Conservation (phyloP, 495 filamentous ascomycete species). For the Talaromyces trachyspermus region DNA sequence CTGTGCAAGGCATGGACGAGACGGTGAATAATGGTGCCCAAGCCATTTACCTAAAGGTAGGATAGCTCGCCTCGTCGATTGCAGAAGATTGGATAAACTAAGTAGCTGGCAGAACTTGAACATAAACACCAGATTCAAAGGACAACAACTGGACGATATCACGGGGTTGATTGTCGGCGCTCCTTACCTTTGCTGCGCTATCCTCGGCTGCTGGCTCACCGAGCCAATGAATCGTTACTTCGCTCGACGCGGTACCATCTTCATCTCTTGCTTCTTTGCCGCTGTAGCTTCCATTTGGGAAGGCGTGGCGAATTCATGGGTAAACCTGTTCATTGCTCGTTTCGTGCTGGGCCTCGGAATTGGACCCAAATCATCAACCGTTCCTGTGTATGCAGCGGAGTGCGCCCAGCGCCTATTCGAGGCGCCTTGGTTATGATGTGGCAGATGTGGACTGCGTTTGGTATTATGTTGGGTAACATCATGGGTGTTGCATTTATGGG, state of each 20-base stretch:
- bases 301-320: slow-evolving; percentile 43
- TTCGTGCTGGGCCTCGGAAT: slow-evolving; percentile 56
- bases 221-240: slow-evolving; percentile 51
- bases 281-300: slow-evolving; percentile 44
- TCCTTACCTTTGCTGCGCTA: slow-evolving; percentile 37
- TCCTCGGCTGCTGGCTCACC: slow-evolving; percentile 43
- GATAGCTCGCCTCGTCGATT: slow-evolving; percentile 6
- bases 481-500: slow-evolving; percentile 60
- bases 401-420: slow-evolving; percentile 49
- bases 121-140: slow-evolving; percentile 17
- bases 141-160: slow-evolving; percentile 22
- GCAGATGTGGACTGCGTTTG: slow-evolving; percentile 66
- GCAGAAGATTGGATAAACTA: slow-evolving; percentile 10
- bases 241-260: slow-evolving; percentile 53
- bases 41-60: slow-evolving; percentile 49
- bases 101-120: slow-evolving; percentile 25
- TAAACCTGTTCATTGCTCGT: slow-evolving; percentile 46
- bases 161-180: slow-evolving; percentile 42
- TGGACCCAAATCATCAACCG: slow-evolving; percentile 51
- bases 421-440: slow-evolving; percentile 56
- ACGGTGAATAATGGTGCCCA: slow-evolving; percentile 76
- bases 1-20: slow-evolving; percentile 63
- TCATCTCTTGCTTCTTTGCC: slow-evolving; percentile 41
- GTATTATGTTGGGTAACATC: slow-evolving; percentile 71
- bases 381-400: slow-evolving; percentile 53